Conservation (phyloP, 768 basidiomycete species). For the Boletus rubropictus region DNA sequence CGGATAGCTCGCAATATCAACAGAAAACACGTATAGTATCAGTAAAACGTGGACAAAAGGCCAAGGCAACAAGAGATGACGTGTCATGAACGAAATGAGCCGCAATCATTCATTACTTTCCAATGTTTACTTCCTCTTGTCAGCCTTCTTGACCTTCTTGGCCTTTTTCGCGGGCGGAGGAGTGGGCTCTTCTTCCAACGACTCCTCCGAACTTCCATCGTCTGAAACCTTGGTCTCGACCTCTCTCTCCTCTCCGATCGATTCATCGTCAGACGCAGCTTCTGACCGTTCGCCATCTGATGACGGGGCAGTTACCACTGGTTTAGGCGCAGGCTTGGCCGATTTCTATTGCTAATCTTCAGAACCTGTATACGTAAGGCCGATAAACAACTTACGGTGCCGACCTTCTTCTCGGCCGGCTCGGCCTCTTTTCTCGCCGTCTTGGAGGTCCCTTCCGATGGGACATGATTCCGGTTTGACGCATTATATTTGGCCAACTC, state of each 20-base stretch:
- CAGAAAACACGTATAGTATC: conserved; percentile 25
- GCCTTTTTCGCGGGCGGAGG: conserved; percentile 29
- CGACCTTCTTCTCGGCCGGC: conserved; percentile 25
- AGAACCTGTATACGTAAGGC: conserved; percentile 12
- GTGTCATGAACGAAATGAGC: conserved; percentile 8
- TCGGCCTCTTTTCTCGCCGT: conserved; percentile 19
- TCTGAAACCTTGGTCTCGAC: conserved; percentile 21
- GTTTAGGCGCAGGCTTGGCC: conserved; percentile 21
- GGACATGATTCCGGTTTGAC: conserved; percentile 43
- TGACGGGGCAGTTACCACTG: conserved; percentile 21
- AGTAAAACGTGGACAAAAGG: conserved; percentile 11
- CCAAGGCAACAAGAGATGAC: conserved; percentile 1
- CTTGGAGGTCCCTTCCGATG: conserved; percentile 41
- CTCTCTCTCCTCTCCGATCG: conserved; percentile 23
- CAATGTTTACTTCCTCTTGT: conserved; percentile 21
- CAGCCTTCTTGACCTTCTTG: conserved; percentile 27
- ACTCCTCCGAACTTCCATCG: conserved; percentile 18
- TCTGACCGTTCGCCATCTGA: conserved; percentile 32
- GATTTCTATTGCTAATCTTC: conserved; percentile 21
- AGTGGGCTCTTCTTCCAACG: conserved; percentile 24
- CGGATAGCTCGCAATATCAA: conserved; percentile 28
- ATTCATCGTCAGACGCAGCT: conserved; percentile 19
- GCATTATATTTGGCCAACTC: conserved; percentile 65
- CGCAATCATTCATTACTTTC: conserved; percentile 5
- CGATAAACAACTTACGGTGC: conserved; percentile 15